Conservation (phyloP, 1,284 basidiomycete species). For the Cutaneotrichosporon cyanovorans region DNA sequence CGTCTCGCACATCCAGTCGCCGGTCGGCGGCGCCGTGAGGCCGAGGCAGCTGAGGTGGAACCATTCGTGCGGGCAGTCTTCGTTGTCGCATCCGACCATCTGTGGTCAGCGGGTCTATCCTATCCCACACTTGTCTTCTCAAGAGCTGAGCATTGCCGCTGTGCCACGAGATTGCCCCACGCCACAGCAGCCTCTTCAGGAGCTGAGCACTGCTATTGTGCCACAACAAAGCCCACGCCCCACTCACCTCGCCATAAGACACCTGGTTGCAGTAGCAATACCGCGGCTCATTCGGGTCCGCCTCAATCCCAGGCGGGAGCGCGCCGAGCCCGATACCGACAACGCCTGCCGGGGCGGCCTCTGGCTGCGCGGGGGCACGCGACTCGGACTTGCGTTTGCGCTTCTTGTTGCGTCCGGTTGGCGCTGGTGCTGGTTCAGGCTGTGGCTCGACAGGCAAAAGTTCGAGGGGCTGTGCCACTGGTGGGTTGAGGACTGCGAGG, state of each 20-base stretch:
- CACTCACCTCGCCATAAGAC: constrained; percentile 45
- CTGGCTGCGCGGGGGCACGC: not conserved
- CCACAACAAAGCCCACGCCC: no score
- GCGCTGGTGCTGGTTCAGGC: no score
- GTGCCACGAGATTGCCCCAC: no score
- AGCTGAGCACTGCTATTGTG: constrained; percentile 13
- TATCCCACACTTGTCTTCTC: constrained; percentile 44
- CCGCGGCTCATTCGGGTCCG: constrained; percentile 45
- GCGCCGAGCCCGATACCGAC: constrained; percentile 12
- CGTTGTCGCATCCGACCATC: constrained; percentile 42
- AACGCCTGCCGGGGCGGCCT: not conserved
- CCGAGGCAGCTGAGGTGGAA: constrained; percentile 43
- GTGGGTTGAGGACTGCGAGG: constrained; percentile 25
- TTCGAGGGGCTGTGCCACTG: constrained; percentile 7
- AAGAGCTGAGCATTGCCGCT: no score
- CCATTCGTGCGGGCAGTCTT: constrained; percentile 50
- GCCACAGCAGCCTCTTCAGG: no score
- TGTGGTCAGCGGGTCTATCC: not conserved
- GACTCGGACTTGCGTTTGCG: constrained; percentile 4
- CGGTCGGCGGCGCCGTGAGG: constrained; percentile 31
- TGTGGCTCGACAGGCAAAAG: not conserved
- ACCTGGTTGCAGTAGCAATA: constrained; percentile 51
- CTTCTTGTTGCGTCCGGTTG: constrained; percentile 11
- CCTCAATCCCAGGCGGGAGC: constrained; percentile 10
- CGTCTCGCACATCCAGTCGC: constrained; percentile 36